These are phyloP conservation scores for Hygrophorus russula DNA, from an alignment of 768 basidiomycete species.

Conservation along the genomic window DNA sequence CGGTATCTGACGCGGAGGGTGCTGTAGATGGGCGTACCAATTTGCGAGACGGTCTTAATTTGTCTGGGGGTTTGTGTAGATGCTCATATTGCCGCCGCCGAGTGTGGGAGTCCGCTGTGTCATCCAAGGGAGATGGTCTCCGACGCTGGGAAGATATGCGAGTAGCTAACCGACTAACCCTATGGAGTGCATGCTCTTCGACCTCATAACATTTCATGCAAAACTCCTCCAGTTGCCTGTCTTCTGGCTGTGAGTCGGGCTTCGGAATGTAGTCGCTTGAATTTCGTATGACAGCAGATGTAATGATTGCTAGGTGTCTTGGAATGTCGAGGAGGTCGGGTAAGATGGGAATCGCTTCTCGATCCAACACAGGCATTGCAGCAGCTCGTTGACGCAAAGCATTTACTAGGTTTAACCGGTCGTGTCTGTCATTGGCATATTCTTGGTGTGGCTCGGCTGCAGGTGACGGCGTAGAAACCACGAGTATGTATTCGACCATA, in stretches of 20 bases:
- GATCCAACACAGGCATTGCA: slow-evolving; percentile 44
- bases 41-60: slow-evolving; percentile 11
- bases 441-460: slow-evolving; percentile 19
- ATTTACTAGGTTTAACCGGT: slow-evolving; percentile 42
- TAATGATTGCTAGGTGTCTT: slow-evolving; percentile 64
- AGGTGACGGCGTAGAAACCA: slow-evolving; percentile 47
- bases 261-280: slow-evolving; percentile 30
- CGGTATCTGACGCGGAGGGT: slow-evolving; percentile 24
- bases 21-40: slow-evolving; percentile 37
- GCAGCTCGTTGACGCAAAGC: slow-evolving; percentile 46
- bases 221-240: slow-evolving; percentile 40
- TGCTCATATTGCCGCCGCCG: slow-evolving; percentile 7
- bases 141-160: slow-evolving; percentile 21
- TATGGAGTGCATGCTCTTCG: slow-evolving; percentile 55
- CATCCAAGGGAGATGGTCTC: slow-evolving; percentile 6
- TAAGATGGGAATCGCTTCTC: slow-evolving; percentile 61
- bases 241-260: slow-evolving; percentile 22
- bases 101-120: slow-evolving; percentile 7
- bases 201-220: slow-evolving; percentile 54
- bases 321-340: slow-evolving; percentile 73
- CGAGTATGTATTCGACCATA: slow-evolving; percentile 72
- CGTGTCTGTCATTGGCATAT: slow-evolving; percentile 29
- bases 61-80: background rate
- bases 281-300: slow-evolving; percentile 65
- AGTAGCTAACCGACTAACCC: slow-evolving; percentile 52